These are phyloP conservation scores for Penicillium malachiteum DNA, from an alignment of 495 filamentous ascomycete genomes.

Conservation along the genomic window DNA sequence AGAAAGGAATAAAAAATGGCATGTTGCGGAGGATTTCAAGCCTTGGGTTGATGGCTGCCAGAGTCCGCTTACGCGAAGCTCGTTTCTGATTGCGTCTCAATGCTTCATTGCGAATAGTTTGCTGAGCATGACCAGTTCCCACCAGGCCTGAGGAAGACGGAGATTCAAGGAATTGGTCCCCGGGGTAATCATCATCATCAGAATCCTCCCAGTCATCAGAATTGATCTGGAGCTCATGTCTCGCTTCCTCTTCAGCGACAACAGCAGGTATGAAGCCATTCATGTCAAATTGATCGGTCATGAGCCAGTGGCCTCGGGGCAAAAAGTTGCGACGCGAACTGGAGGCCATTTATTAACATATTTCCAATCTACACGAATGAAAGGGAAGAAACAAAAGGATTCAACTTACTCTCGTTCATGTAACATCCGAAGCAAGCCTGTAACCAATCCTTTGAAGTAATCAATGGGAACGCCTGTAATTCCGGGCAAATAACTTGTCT, in stretches of 20 bases:
- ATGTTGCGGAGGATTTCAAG: constrained; percentile 92
- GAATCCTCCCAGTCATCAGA: constrained; percentile 48
- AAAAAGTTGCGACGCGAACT: constrained; percentile 82
- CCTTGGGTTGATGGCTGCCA: constrained; percentile 76
- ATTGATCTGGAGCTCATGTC: constrained; percentile 63
- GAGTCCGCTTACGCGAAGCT: constrained; percentile 60
- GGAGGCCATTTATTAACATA: not conserved
- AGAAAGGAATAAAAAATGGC: constrained; percentile 95
- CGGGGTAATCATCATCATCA: constrained; percentile 32
- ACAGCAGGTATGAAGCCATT: constrained; percentile 83
- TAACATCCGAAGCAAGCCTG: constrained; percentile 80
- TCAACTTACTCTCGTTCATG: constrained; percentile 83
- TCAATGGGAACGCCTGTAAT: constrained; percentile 72
- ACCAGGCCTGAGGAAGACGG: constrained; percentile 32
- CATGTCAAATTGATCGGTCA: constrained; percentile 91
- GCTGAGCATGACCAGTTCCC: constrained; percentile 54
- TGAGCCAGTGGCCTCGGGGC: constrained; percentile 83
- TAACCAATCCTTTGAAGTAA: constrained; percentile 76
- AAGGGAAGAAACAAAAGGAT: no score
- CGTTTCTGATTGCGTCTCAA: constrained; percentile 62
- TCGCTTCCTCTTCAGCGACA: constrained; percentile 81
- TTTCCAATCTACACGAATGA: not conserved
- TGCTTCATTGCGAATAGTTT: constrained; percentile 49
- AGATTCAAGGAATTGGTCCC: constrained; percentile 17
- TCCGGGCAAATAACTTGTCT: constrained; percentile 50